These are phyloP conservation scores for Capsella bursapastoris DNA, from an alignment of 345 rosid genomes.

Conservation along the genomic window DNA sequence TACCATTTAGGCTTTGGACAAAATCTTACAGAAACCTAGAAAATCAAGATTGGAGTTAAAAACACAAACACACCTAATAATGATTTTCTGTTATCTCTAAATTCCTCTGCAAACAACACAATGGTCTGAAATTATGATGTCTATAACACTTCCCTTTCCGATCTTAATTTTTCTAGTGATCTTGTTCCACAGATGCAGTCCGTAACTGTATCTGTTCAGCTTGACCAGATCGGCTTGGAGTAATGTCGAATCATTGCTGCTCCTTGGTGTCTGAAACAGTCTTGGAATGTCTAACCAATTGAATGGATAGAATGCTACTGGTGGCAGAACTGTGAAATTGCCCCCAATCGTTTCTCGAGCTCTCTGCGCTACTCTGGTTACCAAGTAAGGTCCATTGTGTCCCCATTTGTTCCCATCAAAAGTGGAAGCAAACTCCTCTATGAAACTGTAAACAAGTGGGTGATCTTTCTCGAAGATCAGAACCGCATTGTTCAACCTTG, in stretches of 20 bases:
- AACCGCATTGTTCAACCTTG: slow-evolving; percentile 79
- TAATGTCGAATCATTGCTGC: slow-evolving; percentile 44
- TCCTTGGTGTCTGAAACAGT: slow-evolving; percentile 59
- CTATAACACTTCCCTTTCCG: slow-evolving; percentile 70
- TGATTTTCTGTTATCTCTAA: slow-evolving; percentile 24
- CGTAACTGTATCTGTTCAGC: slow-evolving; percentile 56
- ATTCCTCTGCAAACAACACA: slow-evolving; percentile 59
- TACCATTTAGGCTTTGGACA: not conserved
- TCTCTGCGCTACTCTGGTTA: slow-evolving; percentile 63
- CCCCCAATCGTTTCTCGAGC: slow-evolving; percentile 48
- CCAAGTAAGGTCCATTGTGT: slow-evolving; percentile 83
- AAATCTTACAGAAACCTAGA: slow-evolving; percentile 12
- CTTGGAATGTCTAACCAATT: slow-evolving; percentile 63
- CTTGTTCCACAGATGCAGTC: slow-evolving; percentile 84
- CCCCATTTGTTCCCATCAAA: slow-evolving; percentile 91
- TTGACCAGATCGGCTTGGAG: slow-evolving; percentile 57
- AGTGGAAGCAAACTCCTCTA: slow-evolving; percentile 70
- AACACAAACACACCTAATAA: not conserved
- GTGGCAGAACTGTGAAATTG: slow-evolving; percentile 62
- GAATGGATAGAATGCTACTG: slow-evolving; percentile 72
- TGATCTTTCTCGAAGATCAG: slow-evolving; percentile 69
- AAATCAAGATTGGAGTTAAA: not conserved
- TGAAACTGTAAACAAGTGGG: slow-evolving; percentile 63
- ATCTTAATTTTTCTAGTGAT: slow-evolving; percentile 57
- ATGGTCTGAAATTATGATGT: slow-evolving; percentile 51